A percentile compares a stretch with the other conserved stretches of the same genome.
Evolutionary conservation across 1,139 yeast genomes (phyloP).

Genomic region (Taiozyma sp.): DNA sequence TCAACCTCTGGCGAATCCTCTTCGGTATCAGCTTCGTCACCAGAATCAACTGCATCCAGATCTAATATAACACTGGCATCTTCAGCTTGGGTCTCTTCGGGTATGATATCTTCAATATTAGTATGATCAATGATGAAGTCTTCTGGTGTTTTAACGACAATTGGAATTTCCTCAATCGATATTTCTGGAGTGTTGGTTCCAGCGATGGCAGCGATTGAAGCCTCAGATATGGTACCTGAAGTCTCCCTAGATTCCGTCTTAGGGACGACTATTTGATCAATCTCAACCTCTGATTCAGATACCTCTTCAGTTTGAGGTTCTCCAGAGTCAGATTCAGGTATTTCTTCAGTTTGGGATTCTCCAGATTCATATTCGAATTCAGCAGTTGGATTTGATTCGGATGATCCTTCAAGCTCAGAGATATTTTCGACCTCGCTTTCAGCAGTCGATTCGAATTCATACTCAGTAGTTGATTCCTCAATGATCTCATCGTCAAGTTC

Average conservation of each 20-base stretch:
- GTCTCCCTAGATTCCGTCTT: background rate
- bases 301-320: background rate
- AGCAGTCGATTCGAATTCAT: background rate
- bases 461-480: background rate
- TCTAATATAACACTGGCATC: background rate
- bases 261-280: background rate
- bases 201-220: background rate
- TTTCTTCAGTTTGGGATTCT: background rate
- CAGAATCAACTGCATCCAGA: background rate
- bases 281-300: background rate
- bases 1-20: background rate
- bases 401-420: background rate
- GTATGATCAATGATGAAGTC: background rate
- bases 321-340: background rate
- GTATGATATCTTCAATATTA: background rate
- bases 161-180: background rate
- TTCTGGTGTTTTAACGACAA: background rate
- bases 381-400: background rate
- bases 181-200: background rate
- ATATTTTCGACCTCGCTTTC: slow-evolving; percentile 4
- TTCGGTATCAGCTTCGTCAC: background rate
- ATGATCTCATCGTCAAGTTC: background rate
- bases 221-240: background rate
- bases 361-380: background rate
- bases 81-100: background rate